Base-by-base conservation (phyloP, 1,284 basidiomycete species). In the Mycena sp. region DNA sequence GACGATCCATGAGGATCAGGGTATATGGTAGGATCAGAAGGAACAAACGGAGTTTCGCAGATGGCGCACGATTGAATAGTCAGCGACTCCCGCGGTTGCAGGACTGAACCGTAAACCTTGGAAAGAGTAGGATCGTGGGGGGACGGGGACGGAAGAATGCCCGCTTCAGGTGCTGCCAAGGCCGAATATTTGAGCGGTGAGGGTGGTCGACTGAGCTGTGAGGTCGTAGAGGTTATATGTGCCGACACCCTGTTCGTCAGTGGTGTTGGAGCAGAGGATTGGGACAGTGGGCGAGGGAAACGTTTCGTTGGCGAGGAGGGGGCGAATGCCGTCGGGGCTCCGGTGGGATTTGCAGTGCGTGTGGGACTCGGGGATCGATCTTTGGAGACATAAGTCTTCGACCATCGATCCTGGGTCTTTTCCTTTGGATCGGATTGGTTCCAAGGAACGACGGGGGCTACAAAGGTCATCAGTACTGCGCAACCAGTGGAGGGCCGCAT, bases 61-160 rank as follows among this genome's bases (percentile, higher is more conserved):
- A 86, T 73, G 37, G 83, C 82, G 72, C 92, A 94, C 4, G 85
- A 83, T 70, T 90, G 89, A 14, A 85, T 83, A 11, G 82, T 76
- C 25, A 93, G 81, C 7, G 87, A 83, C 71, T 91, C 89, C 69
- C 88, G 88, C n/a, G 90, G 85, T 71, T 93, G 92, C 21, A 94
- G 79, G 28, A 94, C 83, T 1, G 91, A 92, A 30, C 92, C 92
- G 69, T 93, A 93, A 10, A 90, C 92, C 75, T 92, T 94, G 50
- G 91, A 87, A 32, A 94, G 85, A 2, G 87, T 86, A 41, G 78
- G 71, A 7, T 79, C 70, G 43, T 81, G 69, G 19, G 81, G 83
- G 6, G 87, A 86, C 23, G 81, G 83, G 6, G 87, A 86, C 38
- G 86, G 87, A 26, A 92, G 77, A 56, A 93, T 88, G 62, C 85